Base-by-base conservation (phyloP, 169 alveolate species). In the Plasmodium sp. region DNA sequence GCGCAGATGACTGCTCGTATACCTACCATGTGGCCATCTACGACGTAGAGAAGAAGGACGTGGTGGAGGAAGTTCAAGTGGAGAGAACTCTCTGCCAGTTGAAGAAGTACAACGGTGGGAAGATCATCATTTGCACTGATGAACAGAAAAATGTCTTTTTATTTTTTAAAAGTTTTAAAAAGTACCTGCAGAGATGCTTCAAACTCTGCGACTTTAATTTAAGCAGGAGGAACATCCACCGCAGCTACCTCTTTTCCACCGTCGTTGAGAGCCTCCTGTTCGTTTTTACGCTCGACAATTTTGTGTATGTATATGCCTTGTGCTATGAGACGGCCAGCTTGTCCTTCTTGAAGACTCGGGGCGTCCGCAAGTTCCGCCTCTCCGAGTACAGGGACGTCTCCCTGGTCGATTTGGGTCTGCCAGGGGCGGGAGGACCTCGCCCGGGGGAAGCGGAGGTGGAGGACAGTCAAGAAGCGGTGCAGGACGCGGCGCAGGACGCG, bases 131-230 rank as follows among this genome's bases (percentile, higher is more conserved):
- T 10, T 90, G 91, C 83, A 79, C 91, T 2, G 94, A 90, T 80
- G n/a, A 62, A 22, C 39, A 27, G 43, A 90, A 90, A 90, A 90
- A 90, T 80, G 48, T 90, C 1, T 90, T 80, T 90, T n/a, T 79
- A 12, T 90, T 90, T 80, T 90, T 90, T 80, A 79, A 58, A 90
- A 45, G 6, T 18, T 36, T 18, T 5, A 39, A 90, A 62, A 14
- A 6, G 3, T 74, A 31, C 62, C 79, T 90, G 51, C 43, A 77
- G 5, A 58, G 27, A 34, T 56, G 71, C 58, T 18, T 56, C 5
- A 71, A 18, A 41, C 33, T 90, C 6, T 4, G 14, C 54, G 83
- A 90, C 36, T 90, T 62, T 43, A 90, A 90, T 48, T 18, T 67
- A 62, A 80, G 6, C n/a, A n/a, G 43, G 45, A 34, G 83, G 10